These are phyloP conservation scores for Epicoccum nigrum DNA, from an alignment of 2,329 filamentous ascomycete species.

Conservation along the genomic window DNA sequence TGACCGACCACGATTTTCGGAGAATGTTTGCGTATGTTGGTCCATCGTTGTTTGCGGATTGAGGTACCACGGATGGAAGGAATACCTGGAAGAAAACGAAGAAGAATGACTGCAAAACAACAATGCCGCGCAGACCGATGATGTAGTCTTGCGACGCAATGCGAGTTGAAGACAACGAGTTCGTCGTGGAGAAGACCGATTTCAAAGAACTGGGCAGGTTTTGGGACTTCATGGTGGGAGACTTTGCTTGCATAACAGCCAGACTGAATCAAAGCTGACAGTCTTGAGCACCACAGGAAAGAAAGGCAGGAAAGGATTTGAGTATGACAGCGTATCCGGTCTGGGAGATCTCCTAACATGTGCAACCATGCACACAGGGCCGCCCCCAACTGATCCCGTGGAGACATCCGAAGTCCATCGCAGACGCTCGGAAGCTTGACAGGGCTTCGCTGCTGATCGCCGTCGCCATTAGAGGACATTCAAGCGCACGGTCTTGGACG, in stretches of 20 bases:
- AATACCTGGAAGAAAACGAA: constrained; percentile 56
- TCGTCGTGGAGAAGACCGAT: constrained; percentile 20
- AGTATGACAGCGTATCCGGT: constrained; percentile 6
- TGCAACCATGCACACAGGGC: constrained; percentile 1
- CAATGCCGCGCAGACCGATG: constrained; percentile 53
- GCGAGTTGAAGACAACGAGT: constrained; percentile 14
- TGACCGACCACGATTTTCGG: constrained; percentile 53
- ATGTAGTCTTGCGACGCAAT: constrained; percentile 45
- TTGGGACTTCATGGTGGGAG: constrained; percentile 27
- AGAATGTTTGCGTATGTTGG: constrained; percentile 50
- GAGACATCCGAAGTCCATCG: constrained; percentile 29
- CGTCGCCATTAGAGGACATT: constrained; percentile 9
- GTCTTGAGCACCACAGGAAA: constrained; percentile 6
- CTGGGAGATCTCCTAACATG: constrained; percentile 10
- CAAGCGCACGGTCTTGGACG: constrained; percentile 5
- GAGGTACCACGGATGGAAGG: constrained; percentile 50
- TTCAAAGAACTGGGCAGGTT: constrained; percentile 21
- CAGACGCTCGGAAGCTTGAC: constrained; percentile 17
- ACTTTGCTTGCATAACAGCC: constrained; percentile 3
- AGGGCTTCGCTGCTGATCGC: constrained; percentile 2
- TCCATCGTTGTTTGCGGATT: constrained; percentile 45
- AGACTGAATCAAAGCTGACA: not conserved
- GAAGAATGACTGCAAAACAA: constrained; percentile 52
- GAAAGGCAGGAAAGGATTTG: not conserved
- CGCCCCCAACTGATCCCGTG: constrained; percentile 15